These are phyloP conservation scores for Epichloe festucae DNA, from an alignment of 2,329 filamentous ascomycete genomes.

Conservation along the genomic window DNA sequence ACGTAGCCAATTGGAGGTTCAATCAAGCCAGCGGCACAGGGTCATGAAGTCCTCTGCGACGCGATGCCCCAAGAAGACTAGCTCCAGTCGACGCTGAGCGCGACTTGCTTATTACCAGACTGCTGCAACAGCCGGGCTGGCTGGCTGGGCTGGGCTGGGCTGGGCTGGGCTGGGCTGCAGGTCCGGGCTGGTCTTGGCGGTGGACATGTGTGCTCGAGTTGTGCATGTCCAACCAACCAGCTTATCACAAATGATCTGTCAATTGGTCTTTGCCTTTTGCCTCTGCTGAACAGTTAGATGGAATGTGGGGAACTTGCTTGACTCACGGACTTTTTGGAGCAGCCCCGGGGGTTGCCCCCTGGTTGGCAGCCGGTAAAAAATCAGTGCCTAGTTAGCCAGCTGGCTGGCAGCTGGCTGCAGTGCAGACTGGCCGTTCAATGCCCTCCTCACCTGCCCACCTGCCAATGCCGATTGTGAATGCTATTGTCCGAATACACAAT, in stretches of 20 bases:
- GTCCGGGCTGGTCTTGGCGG: background rate
- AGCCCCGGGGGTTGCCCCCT: background rate
- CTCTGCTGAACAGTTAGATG: background rate
- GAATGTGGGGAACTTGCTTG: background rate
- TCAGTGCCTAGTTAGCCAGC: too few relatives aligned
- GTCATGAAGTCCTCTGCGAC: background rate
- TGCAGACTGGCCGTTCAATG: too few relatives aligned
- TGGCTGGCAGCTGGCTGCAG: too few relatives aligned
- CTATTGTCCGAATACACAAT: background rate
- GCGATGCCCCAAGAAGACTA: background rate
- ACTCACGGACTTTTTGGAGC: background rate
- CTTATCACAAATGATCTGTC: too few relatives aligned
- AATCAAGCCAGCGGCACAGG: background rate
- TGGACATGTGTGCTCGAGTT: background rate
- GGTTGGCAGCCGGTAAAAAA: background rate
- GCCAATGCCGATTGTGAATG: background rate
- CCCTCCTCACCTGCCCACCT: too few relatives aligned
- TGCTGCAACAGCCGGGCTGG: background rate
- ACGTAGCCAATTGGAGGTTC: conserved; percentile 1
- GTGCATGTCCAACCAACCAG: background rate
- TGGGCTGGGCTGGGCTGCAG: background rate
- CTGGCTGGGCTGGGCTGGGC: background rate
- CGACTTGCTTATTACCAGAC: background rate
- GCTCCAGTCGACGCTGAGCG: too few relatives aligned
- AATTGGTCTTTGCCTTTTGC: background rate